Percentiles rank a stretch among this genome's conserved stretches.
Evolutionary conservation across 257 asterid species (phyloP).

Genomic region (Nicotiana benthamiana): DNA sequence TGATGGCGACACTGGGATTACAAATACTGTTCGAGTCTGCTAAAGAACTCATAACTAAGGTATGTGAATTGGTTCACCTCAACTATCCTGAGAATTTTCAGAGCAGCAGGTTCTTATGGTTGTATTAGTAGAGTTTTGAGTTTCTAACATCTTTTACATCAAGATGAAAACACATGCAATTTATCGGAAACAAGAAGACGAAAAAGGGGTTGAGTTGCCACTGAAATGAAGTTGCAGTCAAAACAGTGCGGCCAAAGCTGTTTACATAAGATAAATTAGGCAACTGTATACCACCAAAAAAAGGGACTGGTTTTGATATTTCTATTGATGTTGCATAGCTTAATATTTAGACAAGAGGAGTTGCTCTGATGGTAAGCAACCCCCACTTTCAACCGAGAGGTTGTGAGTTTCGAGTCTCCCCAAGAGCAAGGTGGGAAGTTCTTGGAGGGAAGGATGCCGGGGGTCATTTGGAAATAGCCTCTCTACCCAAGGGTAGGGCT

Average conservation of each 20-base stretch:
- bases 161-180: neutral
- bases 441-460: too few species aligned
- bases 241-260: neutral
- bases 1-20: constrained; percentile 94
- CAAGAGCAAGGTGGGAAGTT: too few species aligned
- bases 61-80: constrained; percentile 15
- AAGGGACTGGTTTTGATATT: neutral
- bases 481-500: too few species aligned
- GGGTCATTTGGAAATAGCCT: too few species aligned
- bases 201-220: neutral
- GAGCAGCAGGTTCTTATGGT: neutral
- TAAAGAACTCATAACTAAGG: constrained; percentile 64
- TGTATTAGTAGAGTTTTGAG: neutral
- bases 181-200: neutral
- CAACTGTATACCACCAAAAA: neutral
- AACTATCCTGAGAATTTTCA: neutral
- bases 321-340: neutral
- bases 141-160: neutral
- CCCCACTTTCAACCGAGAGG: too few species aligned
- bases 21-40: constrained; percentile 82
- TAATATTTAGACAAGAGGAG: too few species aligned
- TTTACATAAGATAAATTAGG: neutral
- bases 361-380: too few species aligned
- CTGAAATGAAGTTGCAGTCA: neutral
- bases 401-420: too few species aligned